Evolutionary conservation across 2,329 filamentous ascomycete genomes (phyloP).

Genomic region (Trichoderma polysporum): DNA sequence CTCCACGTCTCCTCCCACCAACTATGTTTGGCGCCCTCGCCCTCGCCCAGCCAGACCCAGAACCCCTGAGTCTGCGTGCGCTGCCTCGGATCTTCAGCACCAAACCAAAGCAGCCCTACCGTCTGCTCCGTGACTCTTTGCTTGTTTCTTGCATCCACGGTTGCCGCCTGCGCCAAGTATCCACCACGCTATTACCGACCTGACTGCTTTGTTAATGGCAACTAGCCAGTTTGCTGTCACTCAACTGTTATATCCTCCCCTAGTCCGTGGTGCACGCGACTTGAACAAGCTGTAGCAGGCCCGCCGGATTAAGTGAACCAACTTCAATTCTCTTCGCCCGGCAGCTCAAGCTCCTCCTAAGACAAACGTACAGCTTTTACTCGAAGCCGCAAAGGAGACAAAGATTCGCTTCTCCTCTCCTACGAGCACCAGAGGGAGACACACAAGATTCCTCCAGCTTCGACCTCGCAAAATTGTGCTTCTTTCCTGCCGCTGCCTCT

Average conservation of each 20-base stretch:
- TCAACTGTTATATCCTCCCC: conserved; percentile 6
- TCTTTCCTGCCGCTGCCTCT: background rate
- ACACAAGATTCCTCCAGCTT: background rate
- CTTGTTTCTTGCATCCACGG: background rate
- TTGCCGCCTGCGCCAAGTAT: background rate
- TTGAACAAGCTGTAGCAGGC: conserved; percentile 10
- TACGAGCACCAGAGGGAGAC: background rate
- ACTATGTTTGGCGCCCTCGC: conserved; percentile 17
- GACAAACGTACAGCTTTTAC: background rate
- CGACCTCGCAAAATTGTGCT: background rate
- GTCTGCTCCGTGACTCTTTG: background rate
- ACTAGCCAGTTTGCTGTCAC: conserved; percentile 1
- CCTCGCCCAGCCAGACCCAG: background rate
- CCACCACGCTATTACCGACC: conserved; percentile 7
- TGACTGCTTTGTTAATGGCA: conserved; percentile 13
- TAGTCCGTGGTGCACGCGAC: conserved; percentile 12
- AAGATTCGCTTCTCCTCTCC: conserved; percentile 8
- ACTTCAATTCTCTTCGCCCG: background rate
- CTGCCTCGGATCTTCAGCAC: conserved; percentile 21
- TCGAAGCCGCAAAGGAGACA: background rate
- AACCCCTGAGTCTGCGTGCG: conserved; percentile 19
- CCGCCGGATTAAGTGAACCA: background rate
- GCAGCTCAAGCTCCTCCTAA: background rate
- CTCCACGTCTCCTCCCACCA: conserved; percentile 23
- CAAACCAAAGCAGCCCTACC: conserved; percentile 20